Base-by-base conservation (phyloP, 371 early-diverging fungal species). In the Mucor velutinosus region DNA sequence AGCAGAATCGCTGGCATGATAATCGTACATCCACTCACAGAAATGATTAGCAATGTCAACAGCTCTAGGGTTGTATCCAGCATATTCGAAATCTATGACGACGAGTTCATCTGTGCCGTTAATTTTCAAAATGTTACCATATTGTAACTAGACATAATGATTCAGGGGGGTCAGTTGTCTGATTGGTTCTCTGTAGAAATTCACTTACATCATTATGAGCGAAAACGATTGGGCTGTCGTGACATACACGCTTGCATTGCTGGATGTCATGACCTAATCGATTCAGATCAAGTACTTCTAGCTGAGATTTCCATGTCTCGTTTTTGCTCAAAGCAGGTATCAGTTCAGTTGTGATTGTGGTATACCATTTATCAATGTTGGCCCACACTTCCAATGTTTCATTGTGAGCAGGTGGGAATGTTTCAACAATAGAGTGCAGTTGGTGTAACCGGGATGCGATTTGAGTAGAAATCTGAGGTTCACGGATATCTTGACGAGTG, bases 1-100 rank as follows among this genome's bases (percentile, higher is more conserved):
- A 1, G 93, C 90, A 8, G 87, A 87, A 0, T 70, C 45, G 4
- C 74, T 66, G 14, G 83, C 74, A 66, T 91, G 91, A 71, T 95
- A 95, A 70, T 95, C 87, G 29, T 92, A 92, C 78, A 86, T 91
- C 93, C 93, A 95, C 62, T 95, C 95, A 75, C 92, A 92, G 69
- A 95, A 95, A 64, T 95, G 95, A 74, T 95, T 95, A 30, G 91
- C 95, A 41, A 95, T 90, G 43, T 95, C 95, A 47, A 82, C 93
- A 6, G 88, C 95, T 7, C 93, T 89, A 58, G 88, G 87, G 67
- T 92, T 95, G 72, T 92, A 93, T 0, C 96, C 94, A 15, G 94
- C 88, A 74, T 95, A 95, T 65, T 95, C 95, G 72, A 92, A 94
- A 64, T 95, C 95, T 25, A 80, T 75, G 30, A 80, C 64, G 6